Conservation (phyloP, 208 protist species). For the Zelonia costaricensis region DNA sequence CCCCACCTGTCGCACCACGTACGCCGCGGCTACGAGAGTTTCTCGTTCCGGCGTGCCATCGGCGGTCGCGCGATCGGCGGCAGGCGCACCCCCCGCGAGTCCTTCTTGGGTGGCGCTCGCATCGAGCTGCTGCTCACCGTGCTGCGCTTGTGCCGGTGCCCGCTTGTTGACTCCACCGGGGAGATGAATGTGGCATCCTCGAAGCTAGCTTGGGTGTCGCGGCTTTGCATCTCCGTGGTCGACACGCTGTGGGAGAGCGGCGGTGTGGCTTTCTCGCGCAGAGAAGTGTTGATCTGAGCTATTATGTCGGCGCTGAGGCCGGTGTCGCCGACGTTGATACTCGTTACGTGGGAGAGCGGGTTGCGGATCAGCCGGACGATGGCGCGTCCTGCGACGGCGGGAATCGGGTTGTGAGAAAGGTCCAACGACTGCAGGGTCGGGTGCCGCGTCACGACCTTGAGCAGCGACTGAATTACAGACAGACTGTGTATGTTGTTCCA, state of each 20-base stretch:
- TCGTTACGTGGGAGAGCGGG: conserved; percentile 52
- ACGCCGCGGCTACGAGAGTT: not conserved
- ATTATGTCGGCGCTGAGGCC: conserved; percentile 56
- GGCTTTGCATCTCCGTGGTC: conserved; percentile 9
- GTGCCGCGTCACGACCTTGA: conserved; percentile 52
- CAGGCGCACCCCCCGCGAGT: conserved; percentile 2
- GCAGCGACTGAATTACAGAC: conserved; percentile 60
- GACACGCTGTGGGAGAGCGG: conserved; percentile 15
- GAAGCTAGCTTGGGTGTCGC: conserved; percentile 1
- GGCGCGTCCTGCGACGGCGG: conserved; percentile 65
- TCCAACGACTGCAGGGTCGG: conserved; percentile 59
- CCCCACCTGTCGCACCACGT: not conserved
- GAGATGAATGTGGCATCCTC: conserved; percentile 4
- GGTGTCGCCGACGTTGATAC: conserved; percentile 64
- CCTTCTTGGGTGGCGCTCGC: not conserved
- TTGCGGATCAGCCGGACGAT: conserved; percentile 70
- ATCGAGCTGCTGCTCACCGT: not conserved
- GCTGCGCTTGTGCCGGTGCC: conserved; percentile 3
- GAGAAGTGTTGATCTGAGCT: conserved; percentile 51
- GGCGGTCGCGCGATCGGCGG: conserved; percentile 22
- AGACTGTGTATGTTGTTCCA: conserved; percentile 80
- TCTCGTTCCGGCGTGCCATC: conserved; percentile 2
- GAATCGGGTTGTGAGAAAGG: conserved; percentile 81
- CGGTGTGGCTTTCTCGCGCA: conserved; percentile 52
- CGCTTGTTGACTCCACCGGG: too few species aligned